phyloP scores from a whole-genome alignment of 2,329 filamentous ascomycete genomes.

The Monascus ruber region DNA sequence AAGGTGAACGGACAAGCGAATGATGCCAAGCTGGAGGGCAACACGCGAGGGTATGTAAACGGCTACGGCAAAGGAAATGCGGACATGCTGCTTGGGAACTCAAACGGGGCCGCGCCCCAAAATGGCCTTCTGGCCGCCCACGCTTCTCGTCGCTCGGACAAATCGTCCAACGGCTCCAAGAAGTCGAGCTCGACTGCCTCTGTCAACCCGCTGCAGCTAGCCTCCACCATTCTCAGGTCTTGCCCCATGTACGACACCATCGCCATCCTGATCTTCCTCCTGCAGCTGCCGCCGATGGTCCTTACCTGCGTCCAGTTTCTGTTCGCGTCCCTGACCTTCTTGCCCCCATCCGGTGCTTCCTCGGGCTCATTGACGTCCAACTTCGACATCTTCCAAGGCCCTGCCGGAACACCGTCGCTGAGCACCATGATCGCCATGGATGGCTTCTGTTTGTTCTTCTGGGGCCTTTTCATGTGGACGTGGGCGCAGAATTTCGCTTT shows the following conservation, averaged over 20 bases:
- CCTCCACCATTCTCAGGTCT: conserved; percentile 75
- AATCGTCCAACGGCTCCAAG: conserved; percentile 16
- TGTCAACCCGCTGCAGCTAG: conserved; percentile 62
- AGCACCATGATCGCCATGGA: conserved; percentile 78
- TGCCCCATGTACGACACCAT: conserved; percentile 91
- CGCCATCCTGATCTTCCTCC: conserved; percentile 88
- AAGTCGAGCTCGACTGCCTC: conserved; percentile 33
- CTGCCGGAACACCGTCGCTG: conserved; percentile 73
- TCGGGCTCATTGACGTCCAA: conserved; percentile 66
- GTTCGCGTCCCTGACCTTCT: conserved; percentile 86
- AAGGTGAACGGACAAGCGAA: conserved; percentile 18
- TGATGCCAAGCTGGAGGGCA: conserved; percentile 22
- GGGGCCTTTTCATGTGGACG: conserved; percentile 71
- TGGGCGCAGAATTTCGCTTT: conserved; percentile 79
- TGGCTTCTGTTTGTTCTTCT: conserved; percentile 67
- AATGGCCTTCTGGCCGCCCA: conserved; percentile 19
- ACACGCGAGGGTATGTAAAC: conserved; percentile 23
- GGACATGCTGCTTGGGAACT: conserved; percentile 25
- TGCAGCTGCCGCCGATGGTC: conserved; percentile 80
- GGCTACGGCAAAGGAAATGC: conserved; percentile 23
- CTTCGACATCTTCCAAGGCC: conserved; percentile 83
- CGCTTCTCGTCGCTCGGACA: conserved; percentile 20
- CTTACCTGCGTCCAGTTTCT: conserved; percentile 83
- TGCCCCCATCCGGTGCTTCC: conserved; percentile 68
- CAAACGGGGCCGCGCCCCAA: conserved; percentile 18